A percentile compares a stretch with the other conserved stretches of the same genome.
phyloP scores from a whole-genome alignment of 2,329 filamentous ascomycete genomes.

The Xylariales sp. region DNA sequence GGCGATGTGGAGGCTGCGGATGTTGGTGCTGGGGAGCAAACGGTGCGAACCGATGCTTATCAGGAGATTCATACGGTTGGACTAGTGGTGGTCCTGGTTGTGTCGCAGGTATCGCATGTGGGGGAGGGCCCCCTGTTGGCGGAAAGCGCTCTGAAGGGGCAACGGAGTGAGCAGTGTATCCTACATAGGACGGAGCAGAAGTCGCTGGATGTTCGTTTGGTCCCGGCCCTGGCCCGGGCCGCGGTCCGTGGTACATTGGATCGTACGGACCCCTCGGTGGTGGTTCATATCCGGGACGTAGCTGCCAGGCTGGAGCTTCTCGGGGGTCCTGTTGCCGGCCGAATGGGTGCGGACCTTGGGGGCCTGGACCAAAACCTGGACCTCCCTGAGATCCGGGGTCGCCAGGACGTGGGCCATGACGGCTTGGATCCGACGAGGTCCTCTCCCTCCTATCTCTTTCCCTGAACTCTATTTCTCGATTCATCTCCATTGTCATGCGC shows the following conservation, averaged over 20 bases:
- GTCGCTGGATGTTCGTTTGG: slow-evolving; percentile 45
- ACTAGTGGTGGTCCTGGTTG: slow-evolving; percentile 21
- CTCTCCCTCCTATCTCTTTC: slow-evolving; percentile 35
- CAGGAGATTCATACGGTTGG: slow-evolving; percentile 45
- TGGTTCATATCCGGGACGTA: slow-evolving; percentile 34
- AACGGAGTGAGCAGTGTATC: slow-evolving; percentile 32
- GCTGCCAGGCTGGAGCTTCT: slow-evolving; percentile 29
- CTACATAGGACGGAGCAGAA: slow-evolving; percentile 34
- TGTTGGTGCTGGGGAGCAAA: slow-evolving; percentile 29
- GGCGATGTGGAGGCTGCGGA: slow-evolving; percentile 32
- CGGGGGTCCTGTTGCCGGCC: slow-evolving; percentile 27
- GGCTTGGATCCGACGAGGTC: slow-evolving; percentile 45
- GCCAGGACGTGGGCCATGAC: slow-evolving; percentile 38
- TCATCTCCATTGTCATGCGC: slow-evolving; percentile 29
- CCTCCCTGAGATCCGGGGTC: slow-evolving; percentile 39
- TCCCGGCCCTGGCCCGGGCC: slow-evolving; percentile 27
- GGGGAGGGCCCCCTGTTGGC: slow-evolving; percentile 27
- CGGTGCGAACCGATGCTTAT: slow-evolving; percentile 40
- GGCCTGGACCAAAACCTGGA: slow-evolving; percentile 8
- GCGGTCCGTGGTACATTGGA: slow-evolving; percentile 31
- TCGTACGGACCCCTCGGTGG: slow-evolving; percentile 36
- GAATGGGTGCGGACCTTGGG: slow-evolving; percentile 35
- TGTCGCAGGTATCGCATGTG: slow-evolving; percentile 23
- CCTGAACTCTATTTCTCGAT: slow-evolving; percentile 30
- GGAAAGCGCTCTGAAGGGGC: slow-evolving; percentile 36